Evolutionary conservation across 495 filamentous ascomycete genomes (phyloP), one percentile per base, ranked within the genome.

Genomic region (Patellaria atrata): DNA sequence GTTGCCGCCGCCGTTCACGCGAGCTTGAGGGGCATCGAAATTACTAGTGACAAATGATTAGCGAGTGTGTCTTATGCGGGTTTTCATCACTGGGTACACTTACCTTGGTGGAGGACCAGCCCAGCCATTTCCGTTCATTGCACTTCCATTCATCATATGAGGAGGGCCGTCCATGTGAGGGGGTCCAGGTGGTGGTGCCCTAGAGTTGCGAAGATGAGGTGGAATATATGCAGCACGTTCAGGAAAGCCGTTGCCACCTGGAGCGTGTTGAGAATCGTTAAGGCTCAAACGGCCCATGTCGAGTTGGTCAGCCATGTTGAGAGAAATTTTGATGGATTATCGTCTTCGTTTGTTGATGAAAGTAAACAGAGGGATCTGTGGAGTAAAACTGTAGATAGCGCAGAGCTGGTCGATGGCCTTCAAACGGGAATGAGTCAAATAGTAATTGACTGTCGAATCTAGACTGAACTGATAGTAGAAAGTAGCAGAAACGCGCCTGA

Each of bases 261-360:
- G 62, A 50, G 81, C 79, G 55, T 83, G 71, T 55, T 79, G 74
- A 33, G 65, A 78, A 44, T 77, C 73, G 55, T 70, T 70, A 46
- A 94, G 66, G 56, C 67, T 78, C 52, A 93, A 67, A 56, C 78
- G 76, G 58, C 71, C 74, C 79, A 94, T 86, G 58, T 85, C 83
- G 47, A 97, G 74, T 64, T 91, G 76, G 59, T 94, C 85, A 59
- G 89, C 87, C 89, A 96, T 96, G 47, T 56, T 75, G 64, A 29
- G 30, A 9, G 41, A 32, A 27, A 37, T 36, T 28, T 24, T 14
- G 5, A 34, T 35, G n/a, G 36, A 46, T 26, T 41, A 35, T n/a
- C 10, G 30, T 38, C 23, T 4, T n/a, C 28, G 22, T 22, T 23
- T 25, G 22, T 22, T 33, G 25, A 19, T 31, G 13, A 8, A 17